A percentile compares a stretch with the other conserved stretches of the same genome.
Conservation (phyloP, 1,284 basidiomycete genomes). For the Apiotrichum sp. region DNA sequence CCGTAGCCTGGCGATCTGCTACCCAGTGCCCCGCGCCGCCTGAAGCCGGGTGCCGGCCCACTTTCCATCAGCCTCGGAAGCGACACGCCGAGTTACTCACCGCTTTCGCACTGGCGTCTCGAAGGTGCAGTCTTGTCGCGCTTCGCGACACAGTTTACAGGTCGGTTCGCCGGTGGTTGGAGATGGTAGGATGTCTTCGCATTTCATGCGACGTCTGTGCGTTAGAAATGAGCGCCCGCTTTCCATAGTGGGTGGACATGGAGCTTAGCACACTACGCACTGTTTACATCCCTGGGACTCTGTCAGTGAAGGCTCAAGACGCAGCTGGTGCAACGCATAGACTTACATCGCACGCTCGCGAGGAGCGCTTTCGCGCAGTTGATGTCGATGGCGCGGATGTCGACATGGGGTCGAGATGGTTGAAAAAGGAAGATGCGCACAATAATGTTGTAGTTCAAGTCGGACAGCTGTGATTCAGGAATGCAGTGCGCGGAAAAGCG, state of each 20-base stretch:
- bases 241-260: too few species aligned
- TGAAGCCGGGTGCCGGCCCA: conserved; percentile 13
- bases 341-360: conserved; percentile 27
- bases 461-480: too few species aligned
- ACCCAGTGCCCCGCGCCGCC: conserved; percentile 5
- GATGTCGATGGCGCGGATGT: not conserved
- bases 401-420: too few species aligned
- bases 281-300: conserved; percentile 15
- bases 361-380: conserved; percentile 15
- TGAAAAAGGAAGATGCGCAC: too few species aligned
- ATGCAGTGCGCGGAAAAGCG: too few species aligned
- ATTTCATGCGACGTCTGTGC: conserved; percentile 27
- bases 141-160: conserved; percentile 26
- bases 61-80: conserved; percentile 1
- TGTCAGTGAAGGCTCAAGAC: not conserved
- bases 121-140: conserved; percentile 21
- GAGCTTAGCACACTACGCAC: conserved; percentile 4
- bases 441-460: too few species aligned
- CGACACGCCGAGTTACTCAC: conserved; percentile 7
- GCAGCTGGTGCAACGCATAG: not conserved
- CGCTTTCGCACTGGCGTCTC: conserved; percentile 27
- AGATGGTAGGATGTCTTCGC: conserved; percentile 16
- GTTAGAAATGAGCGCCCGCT: not conserved
- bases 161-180: conserved; percentile 8
- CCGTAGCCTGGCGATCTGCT: conserved; percentile 3